Evolutionary conservation across 1,284 basidiomycete species (phyloP), one percentile per base, ranked within the genome.

Genomic region (Amylostereum areolatum): DNA sequence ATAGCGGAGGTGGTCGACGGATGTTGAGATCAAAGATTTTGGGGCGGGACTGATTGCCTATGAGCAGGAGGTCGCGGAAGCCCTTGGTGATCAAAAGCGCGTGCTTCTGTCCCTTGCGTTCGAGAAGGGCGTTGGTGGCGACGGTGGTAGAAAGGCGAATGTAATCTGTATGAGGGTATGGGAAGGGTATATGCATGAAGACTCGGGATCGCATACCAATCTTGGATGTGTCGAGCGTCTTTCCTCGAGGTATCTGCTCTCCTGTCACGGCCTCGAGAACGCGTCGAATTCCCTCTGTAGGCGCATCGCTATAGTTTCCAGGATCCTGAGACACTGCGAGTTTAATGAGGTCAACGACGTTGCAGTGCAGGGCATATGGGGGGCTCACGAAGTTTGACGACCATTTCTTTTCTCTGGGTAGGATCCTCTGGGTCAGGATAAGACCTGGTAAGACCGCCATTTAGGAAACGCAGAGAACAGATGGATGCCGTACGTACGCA

Each of bases 111-210:
- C 96, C 96, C 64, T 94, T 95, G 35, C 96, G 83, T 64, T 98
- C 96, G 4, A 99, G 77, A 0, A 99, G 77, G 0, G 96, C 95
- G 59, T 98, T 99, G 12, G 96, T 99, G 0, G 92, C 96, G 2
- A 98, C 93, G 0, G 96, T 99, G 0, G 96, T 98, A 0, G 90
- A 93, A 3, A 97, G 73, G 12, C 94, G 81, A 54, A 97, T 93
- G 63, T 92, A 94, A 59, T 96, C 93, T 93, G 52, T 40, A 5
- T 4, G 24, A 31, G 24, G 5, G 0, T n/a, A 29, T 31, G 32
- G 29, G 32, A 11, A 18, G n/a, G n/a, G n/a, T n/a, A n/a, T n/a
- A n/a, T n/a, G n/a, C 7, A 29, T 27, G 7, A 8, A 8, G n/a
- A 8, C 25, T 7, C 31, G 27, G 18, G n/a, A 12, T 24, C n/a